A percentile compares a stretch with the other conserved stretches of the same genome.
Evolutionary conservation across 1,284 basidiomycete genomes (phyloP).

Genomic region (Melampsora americana): DNA sequence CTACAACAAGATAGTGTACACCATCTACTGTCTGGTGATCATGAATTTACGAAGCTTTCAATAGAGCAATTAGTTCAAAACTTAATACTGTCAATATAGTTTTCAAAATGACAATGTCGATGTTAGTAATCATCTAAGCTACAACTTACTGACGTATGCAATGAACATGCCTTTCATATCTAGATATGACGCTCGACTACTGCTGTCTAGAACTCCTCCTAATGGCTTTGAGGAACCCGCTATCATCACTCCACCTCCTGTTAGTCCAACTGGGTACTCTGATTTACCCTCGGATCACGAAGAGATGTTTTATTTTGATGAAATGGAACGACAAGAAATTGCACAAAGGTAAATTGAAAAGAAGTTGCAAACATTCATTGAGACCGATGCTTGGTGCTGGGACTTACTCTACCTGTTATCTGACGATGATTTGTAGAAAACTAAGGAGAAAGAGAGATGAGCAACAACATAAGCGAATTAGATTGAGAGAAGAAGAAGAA

Average conservation of each 20-base stretch:
- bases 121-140: no score
- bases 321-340: slow-evolving; percentile 16
- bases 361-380: background rate
- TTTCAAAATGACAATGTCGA: no score
- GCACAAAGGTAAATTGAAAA: slow-evolving; percentile 16
- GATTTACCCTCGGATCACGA: slow-evolving; percentile 40
- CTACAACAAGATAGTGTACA: no score
- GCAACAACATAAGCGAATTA: slow-evolving; percentile 23
- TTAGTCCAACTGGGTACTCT: slow-evolving; percentile 31
- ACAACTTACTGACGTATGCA: no score
- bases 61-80: no score
- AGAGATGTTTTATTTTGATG: slow-evolving; percentile 42
- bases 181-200: slow-evolving; percentile 30
- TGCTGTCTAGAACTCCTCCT: slow-evolving; percentile 5
- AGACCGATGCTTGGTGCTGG: background rate
- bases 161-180: no score
- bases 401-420: background rate
- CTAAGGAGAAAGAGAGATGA: slow-evolving; percentile 31
- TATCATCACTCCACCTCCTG: slow-evolving; percentile 14
- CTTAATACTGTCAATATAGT: no score
- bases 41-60: no score
- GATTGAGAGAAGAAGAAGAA: slow-evolving; percentile 38
- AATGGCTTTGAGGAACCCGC: slow-evolving; percentile 6
- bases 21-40: no score
- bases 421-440: slow-evolving; percentile 29